Conservation (phyloP, 768 basidiomycete species). For the Lentinula guzmanii region DNA sequence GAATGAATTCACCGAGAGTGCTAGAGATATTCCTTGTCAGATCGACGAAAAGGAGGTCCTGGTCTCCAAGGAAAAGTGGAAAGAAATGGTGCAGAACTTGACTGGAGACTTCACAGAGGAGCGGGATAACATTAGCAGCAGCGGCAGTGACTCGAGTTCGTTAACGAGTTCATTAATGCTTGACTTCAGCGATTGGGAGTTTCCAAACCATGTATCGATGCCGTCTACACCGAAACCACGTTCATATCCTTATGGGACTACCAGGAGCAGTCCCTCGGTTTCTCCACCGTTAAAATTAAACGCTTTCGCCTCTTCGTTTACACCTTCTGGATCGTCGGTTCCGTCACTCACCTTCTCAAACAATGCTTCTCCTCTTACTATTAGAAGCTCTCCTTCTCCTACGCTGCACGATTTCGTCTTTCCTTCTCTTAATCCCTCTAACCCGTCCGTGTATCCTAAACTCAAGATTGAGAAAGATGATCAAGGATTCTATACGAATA, state of each 20-base stretch:
- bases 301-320: conserved; percentile 38
- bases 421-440: conserved; percentile 30
- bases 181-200: background rate
- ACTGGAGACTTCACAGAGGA: conserved; percentile 20
- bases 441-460: conserved; percentile 29
- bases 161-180: background rate
- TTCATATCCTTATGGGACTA: background rate
- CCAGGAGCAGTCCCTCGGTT: background rate
- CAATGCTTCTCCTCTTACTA: conserved; percentile 13
- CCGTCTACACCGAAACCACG: conserved; percentile 48
- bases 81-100: conserved; percentile 33
- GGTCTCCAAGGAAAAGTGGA: conserved; percentile 33
- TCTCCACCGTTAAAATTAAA: conserved; percentile 22
- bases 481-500: conserved; percentile 42
- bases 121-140: background rate
- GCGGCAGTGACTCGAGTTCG: background rate
- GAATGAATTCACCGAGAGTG: background rate
- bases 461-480: conserved; percentile 47
- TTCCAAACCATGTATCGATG: conserved; percentile 17
- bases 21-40: conserved; percentile 3
- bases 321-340: conserved; percentile 25
- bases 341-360: conserved; percentile 16
- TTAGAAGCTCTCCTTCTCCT: conserved; percentile 6
- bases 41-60: conserved; percentile 28
- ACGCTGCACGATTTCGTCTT: conserved; percentile 33